phyloP scores from a whole-genome alignment of 148 eudicot genomes.

The Arbutus unedo region DNA sequence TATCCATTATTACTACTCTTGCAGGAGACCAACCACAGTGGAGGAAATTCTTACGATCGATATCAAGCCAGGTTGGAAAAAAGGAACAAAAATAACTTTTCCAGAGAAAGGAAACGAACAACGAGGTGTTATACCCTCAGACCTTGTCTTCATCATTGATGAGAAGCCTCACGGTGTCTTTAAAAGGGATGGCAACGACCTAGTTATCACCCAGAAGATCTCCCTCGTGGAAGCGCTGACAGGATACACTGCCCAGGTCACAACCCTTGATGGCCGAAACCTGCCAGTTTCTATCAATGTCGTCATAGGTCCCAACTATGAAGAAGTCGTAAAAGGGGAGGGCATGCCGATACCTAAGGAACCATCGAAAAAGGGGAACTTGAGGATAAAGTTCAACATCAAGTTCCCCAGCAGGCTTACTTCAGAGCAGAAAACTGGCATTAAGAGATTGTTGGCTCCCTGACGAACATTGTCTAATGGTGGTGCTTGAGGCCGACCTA shows the following conservation, averaged over 20 bases:
- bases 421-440: conserved; percentile 65
- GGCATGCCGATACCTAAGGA: conserved; percentile 80
- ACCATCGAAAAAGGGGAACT: conserved; percentile 58
- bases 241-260: conserved; percentile 58
- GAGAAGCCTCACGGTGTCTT: conserved; percentile 69
- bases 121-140: conserved; percentile 65
- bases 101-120: conserved; percentile 73
- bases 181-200: conserved; percentile 69
- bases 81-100: conserved; percentile 74
- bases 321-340: conserved; percentile 71
- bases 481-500: too few species aligned
- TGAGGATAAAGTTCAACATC: conserved; percentile 64
- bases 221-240: conserved; percentile 69
- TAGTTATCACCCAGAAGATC: conserved; percentile 54
- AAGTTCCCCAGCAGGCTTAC: conserved; percentile 71
- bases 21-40: conserved; percentile 58
- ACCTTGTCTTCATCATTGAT: conserved; percentile 69
- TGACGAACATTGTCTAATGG: conserved; percentile 18
- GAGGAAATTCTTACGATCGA: conserved; percentile 73
- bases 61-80: conserved; percentile 81
- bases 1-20: not conserved
- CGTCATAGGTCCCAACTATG: conserved; percentile 55
- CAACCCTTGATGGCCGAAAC: conserved; percentile 64
- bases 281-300: conserved; percentile 50
- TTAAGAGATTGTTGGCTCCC: conserved; percentile 54